phyloP scores from a whole-genome alignment of 116 monocot species.

The Phalaenopsis hybrid region DNA sequence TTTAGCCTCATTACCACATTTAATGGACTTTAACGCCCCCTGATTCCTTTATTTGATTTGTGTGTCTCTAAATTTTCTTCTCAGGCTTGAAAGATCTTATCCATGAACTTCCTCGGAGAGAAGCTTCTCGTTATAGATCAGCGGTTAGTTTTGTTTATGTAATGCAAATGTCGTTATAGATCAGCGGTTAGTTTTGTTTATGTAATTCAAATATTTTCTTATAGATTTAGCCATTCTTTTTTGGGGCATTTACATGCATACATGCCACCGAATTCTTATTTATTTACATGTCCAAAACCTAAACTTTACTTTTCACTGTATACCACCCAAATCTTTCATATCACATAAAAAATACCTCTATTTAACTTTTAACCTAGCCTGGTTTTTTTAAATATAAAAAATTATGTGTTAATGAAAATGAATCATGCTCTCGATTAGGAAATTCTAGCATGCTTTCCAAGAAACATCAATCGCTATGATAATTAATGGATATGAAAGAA shows the following conservation, averaged over 20 bases:
- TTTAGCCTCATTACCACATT: background rate
- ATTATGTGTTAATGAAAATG: background rate
- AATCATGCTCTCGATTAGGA: background rate
- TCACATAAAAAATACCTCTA: no score
- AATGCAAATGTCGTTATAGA: conserved; percentile 4
- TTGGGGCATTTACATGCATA: no score
- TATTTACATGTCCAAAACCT: no score
- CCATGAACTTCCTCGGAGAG: conserved; percentile 39
- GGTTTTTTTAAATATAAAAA: background rate
- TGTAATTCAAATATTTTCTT: background rate
- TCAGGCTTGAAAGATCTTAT: conserved; percentile 36
- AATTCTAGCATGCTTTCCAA: background rate
- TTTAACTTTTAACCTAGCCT: background rate
- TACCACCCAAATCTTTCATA: no score
- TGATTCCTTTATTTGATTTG: background rate
- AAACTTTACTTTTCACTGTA: no score
- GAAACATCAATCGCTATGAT: background rate
- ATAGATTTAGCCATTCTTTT: background rate
- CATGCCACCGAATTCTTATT: no score
- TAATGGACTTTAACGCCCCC: background rate
- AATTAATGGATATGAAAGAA: no score
- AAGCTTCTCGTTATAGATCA: conserved; percentile 34
- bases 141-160: conserved; percentile 20
- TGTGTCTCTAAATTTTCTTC: background rate
- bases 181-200: conserved; percentile 25